A percentile compares a stretch with the other conserved stretches of the same genome.
These are phyloP conservation scores for Cymbidium sinense DNA, from an alignment of 106 monocot species.

Conservation along the genomic window DNA sequence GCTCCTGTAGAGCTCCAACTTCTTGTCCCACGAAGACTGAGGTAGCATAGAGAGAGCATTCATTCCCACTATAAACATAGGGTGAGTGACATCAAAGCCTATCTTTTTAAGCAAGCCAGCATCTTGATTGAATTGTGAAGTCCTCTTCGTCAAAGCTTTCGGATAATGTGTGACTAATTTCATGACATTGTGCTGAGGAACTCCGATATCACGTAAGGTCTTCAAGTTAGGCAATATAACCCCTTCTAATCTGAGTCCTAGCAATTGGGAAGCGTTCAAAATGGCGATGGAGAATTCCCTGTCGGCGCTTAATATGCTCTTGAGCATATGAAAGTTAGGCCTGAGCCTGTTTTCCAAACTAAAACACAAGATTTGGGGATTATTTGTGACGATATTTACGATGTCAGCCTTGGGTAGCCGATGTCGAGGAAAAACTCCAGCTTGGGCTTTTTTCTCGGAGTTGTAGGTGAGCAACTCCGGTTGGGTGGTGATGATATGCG, in stretches of 20 bases:
- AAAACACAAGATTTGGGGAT: not conserved
- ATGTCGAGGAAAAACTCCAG: not conserved
- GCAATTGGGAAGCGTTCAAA: not conserved
- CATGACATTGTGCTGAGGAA: not conserved
- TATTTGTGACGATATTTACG: not conserved
- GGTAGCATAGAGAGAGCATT: not conserved
- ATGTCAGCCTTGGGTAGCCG: not conserved
- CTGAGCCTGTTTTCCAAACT: conserved; percentile 19
- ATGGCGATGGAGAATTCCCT: not conserved
- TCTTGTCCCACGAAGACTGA: conserved; percentile 10
- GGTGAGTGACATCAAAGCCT: conserved; percentile 7
- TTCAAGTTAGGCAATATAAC: conserved; percentile 12
- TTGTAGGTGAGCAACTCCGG: not conserved
- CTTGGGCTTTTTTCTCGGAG: not conserved
- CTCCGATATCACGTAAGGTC: conserved; percentile 1
- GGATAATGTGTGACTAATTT: conserved; percentile 1
- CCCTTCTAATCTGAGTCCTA: not conserved
- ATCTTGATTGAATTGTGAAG: not conserved
- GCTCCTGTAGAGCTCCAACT: conserved; percentile 15
- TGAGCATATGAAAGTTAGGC: conserved; percentile 7
- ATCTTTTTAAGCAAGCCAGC: not conserved
- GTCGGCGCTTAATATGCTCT: not conserved
- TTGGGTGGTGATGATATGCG: not conserved
- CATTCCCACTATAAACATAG: conserved; percentile 11
- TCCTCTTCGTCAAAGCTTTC: not conserved